These are phyloP conservation scores for Penicillium antarcticum DNA, from an alignment of 495 filamentous ascomycete genomes.

Conservation along the genomic window DNA sequence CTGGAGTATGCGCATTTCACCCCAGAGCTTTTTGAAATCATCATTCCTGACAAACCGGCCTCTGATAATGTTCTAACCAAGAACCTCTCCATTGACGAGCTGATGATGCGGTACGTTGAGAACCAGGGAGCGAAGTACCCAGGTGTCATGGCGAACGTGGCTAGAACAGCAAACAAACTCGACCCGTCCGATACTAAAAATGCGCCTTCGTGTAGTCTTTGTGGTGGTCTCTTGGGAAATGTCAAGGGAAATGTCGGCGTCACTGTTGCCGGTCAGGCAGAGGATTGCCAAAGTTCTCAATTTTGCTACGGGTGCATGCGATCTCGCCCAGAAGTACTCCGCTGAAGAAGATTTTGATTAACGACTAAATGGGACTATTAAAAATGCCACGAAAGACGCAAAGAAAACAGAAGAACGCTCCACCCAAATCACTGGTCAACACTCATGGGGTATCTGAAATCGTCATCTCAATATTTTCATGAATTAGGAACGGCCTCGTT, in stretches of 20 bases:
- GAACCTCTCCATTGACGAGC: conserved; percentile 81
- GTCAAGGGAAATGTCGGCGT: conserved; percentile 27
- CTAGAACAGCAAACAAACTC: conserved; percentile 80
- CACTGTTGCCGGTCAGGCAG: conserved; percentile 18
- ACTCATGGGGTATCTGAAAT: conserved; percentile 13
- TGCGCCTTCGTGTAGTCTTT: conserved; percentile 30
- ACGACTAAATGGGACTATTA: not conserved
- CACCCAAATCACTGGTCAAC: not conserved
- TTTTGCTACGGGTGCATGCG: conserved; percentile 61
- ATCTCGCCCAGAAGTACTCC: conserved; percentile 34
- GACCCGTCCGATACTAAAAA: conserved; percentile 21
- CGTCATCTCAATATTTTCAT: conserved; percentile 1
- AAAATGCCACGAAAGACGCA: not conserved
- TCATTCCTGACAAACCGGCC: conserved; percentile 37
- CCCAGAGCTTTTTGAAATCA: conserved; percentile 49
- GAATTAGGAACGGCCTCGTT: conserved; percentile 18
- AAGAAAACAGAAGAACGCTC: not conserved
- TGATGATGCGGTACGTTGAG: conserved; percentile 84
- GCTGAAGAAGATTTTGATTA: conserved; percentile 42
- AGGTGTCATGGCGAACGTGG: conserved; percentile 90
- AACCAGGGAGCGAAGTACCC: conserved; percentile 87
- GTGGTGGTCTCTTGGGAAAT: conserved; percentile 42
- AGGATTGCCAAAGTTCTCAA: conserved; percentile 15
- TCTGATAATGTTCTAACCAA: conserved; percentile 50
- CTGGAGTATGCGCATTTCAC: conserved; percentile 54